A percentile compares a stretch with the other conserved stretches of the same genome.
phyloP scores from a whole-genome alignment of 805 yeast genomes.

The Jamesozyma lodderae region DNA sequence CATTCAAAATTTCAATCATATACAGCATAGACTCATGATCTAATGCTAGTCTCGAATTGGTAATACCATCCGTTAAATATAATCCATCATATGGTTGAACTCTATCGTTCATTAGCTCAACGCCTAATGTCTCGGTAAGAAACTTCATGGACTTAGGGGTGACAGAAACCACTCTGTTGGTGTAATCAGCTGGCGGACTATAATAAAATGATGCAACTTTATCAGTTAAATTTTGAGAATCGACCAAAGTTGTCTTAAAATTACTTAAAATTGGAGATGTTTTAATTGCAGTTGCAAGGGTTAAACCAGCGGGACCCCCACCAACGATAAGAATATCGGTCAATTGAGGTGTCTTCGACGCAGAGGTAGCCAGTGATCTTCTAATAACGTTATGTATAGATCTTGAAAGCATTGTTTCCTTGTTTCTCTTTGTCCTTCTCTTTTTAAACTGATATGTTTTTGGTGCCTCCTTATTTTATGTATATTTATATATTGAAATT shows the following conservation, averaged over 20 bases:
- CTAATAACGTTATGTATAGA: slow-evolving; percentile 5
- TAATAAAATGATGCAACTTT: slow-evolving; percentile 36
- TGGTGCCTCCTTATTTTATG: not conserved
- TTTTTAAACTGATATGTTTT: too few species aligned
- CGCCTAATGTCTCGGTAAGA: slow-evolving; percentile 62
- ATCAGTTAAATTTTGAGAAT: slow-evolving; percentile 52
- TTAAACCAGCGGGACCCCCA: slow-evolving; percentile 95
- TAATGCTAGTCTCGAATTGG: slow-evolving; percentile 45
- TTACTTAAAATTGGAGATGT: slow-evolving; percentile 51
- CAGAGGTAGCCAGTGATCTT: slow-evolving; percentile 9
- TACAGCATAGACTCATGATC: slow-evolving; percentile 57
- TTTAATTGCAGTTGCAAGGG: slow-evolving; percentile 74
- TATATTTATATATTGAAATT: too few species aligned
- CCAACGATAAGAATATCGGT: slow-evolving; percentile 83
- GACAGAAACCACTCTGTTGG: slow-evolving; percentile 77
- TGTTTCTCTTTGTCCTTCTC: not conserved
- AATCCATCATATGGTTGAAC: slow-evolving; percentile 73
- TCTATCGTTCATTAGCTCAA: slow-evolving; percentile 66
- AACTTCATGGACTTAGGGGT: slow-evolving; percentile 73
- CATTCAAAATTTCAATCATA: slow-evolving; percentile 85
- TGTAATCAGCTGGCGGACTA: slow-evolving; percentile 38
- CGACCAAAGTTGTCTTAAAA: slow-evolving; percentile 61
- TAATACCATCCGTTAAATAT: slow-evolving; percentile 76
- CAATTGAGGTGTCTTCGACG: slow-evolving; percentile 14
- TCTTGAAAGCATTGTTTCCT: not conserved